Evolutionary conservation across 1,284 basidiomycete species (phyloP), one percentile per base, ranked within the genome.

Genomic region (Heliocybe sulcata): DNA sequence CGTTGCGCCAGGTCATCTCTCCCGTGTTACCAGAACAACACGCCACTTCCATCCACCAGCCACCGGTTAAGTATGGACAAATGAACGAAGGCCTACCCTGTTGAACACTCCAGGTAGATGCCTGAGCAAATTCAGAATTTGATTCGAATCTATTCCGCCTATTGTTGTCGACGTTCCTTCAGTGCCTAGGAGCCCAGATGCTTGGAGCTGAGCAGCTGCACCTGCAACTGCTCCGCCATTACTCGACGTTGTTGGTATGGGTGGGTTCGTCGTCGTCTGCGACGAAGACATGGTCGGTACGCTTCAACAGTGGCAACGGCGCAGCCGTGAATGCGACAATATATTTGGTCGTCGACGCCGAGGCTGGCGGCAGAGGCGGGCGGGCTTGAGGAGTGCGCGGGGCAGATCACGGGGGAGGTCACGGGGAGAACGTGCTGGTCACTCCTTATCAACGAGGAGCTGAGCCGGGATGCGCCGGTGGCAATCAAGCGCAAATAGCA

Each of bases 151-250:
- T 16, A 49, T 4, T 23, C 47, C 47, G 38, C 38, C 38, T 26
- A 49, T 6, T 29, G 16, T 8, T 29, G 25, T 25, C 11, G 47
- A 22, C 3, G 4, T 49, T 29, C 47, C 47, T 25, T 49, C 47
- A 25, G 47, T 22, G 16, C 23, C 27, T 26, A 29, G 4, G 20
- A 29, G 47, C 20, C 22, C 22, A 49, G 22, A 31, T 31, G 29
- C 6, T 31, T 31, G 29, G 4, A 12, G 29, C 11, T 49, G 63
- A 60, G 1, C 53, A 77, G 14, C 61, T 83, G 3, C 51, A n/a
- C 65, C 68, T 14, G 72, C 71, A 8, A 60, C 61, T 10, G 61
- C 61, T n/a, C 60, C 54, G 2, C 55, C 27, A 49, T 49, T 49
- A 11, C 11, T 16, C 6, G 47, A 25, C 6, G 47, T 6, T 3